These are phyloP conservation scores for Diaporthe ampelina DNA, from an alignment of 2,329 filamentous ascomycete genomes.

Conservation along the genomic window DNA sequence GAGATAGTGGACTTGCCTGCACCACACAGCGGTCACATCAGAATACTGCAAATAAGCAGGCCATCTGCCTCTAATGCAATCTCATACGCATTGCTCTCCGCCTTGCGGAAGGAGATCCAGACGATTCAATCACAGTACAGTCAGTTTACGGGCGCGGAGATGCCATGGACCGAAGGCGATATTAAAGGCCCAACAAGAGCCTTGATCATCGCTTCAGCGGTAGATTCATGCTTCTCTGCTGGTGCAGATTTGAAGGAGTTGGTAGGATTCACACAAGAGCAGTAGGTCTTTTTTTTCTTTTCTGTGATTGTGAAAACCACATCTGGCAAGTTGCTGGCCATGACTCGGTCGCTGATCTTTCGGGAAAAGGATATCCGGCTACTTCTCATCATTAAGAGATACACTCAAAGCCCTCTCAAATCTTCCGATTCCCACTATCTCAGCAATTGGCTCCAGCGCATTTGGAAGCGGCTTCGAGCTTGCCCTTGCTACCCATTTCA, in stretches of 20 bases:
- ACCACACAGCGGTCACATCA: conserved; percentile 85
- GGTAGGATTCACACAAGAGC: conserved; percentile 78
- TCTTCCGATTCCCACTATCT: conserved; percentile 91
- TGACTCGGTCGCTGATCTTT: background rate
- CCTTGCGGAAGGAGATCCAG: conserved; percentile 80
- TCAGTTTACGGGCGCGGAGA: conserved; percentile 65
- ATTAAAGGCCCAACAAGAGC: conserved; percentile 77
- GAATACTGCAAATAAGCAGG: conserved; percentile 88
- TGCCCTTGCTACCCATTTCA: conserved; percentile 88
- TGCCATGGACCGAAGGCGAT: conserved; percentile 56
- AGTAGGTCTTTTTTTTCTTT: conserved; percentile 67
- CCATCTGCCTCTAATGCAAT: conserved; percentile 91
- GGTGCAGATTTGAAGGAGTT: conserved; percentile 96
- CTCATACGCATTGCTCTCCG: conserved; percentile 80
- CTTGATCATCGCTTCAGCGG: conserved; percentile 85
- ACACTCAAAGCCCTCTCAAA: conserved; percentile 81
- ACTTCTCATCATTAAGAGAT: conserved; percentile 80
- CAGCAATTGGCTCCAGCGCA: conserved; percentile 86
- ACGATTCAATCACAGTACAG: conserved; percentile 76
- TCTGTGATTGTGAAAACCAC: too few species aligned
- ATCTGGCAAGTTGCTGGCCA: background rate
- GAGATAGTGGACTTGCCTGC: conserved; percentile 82
- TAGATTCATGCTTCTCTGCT: conserved; percentile 90
- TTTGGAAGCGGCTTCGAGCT: conserved; percentile 95
- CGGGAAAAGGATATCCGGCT: conserved; percentile 76